Evolutionary conservation across 2,329 filamentous ascomycete genomes (phyloP).

Genomic region (Aspergillus sp.): DNA sequence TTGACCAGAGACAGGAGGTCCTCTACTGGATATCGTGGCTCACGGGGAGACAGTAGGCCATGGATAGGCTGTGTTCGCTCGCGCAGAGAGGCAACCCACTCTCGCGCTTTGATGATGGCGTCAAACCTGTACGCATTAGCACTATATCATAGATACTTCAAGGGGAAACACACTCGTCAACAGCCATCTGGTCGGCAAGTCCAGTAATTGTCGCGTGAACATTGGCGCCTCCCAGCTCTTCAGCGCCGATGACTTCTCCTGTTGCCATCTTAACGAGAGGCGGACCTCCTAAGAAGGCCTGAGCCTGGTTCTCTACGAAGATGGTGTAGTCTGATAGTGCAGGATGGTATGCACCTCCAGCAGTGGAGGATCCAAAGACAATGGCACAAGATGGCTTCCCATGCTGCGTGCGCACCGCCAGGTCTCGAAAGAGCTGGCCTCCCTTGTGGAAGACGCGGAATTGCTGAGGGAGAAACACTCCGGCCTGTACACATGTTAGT

Average conservation of each 20-base stretch:
- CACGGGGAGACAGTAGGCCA: slow-evolving; percentile 6
- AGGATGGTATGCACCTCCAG: slow-evolving; percentile 45
- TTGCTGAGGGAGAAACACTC: slow-evolving; percentile 46
- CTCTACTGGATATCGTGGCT: slow-evolving; percentile 36
- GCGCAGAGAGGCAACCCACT: slow-evolving; percentile 34
- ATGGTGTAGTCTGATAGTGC: slow-evolving; percentile 46
- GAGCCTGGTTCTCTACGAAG: slow-evolving; percentile 45
- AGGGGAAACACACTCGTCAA: slow-evolving; percentile 36
- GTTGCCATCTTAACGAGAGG: slow-evolving; percentile 51
- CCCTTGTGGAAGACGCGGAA: slow-evolving; percentile 48
- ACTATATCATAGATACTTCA: background rate
- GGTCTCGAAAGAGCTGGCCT: slow-evolving; percentile 44
- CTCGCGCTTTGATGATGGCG: slow-evolving; percentile 40
- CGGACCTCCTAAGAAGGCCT: slow-evolving; percentile 47
- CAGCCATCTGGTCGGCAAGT: slow-evolving; percentile 45
- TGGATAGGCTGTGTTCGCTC: background rate
- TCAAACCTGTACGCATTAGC: slow-evolving; percentile 28
- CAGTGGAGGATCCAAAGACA: slow-evolving; percentile 48
- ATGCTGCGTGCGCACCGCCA: slow-evolving; percentile 39
- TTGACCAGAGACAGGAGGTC: slow-evolving; percentile 41
- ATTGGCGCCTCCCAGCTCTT: slow-evolving; percentile 44
- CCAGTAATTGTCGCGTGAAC: slow-evolving; percentile 45
- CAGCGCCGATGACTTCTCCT: slow-evolving; percentile 44
- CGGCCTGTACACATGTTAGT: slow-evolving; percentile 26
- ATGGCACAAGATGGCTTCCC: slow-evolving; percentile 45